These are phyloP conservation scores for Pseudocercospora vitis DNA, from an alignment of 2,329 filamentous ascomycete species.

Conservation along the genomic window DNA sequence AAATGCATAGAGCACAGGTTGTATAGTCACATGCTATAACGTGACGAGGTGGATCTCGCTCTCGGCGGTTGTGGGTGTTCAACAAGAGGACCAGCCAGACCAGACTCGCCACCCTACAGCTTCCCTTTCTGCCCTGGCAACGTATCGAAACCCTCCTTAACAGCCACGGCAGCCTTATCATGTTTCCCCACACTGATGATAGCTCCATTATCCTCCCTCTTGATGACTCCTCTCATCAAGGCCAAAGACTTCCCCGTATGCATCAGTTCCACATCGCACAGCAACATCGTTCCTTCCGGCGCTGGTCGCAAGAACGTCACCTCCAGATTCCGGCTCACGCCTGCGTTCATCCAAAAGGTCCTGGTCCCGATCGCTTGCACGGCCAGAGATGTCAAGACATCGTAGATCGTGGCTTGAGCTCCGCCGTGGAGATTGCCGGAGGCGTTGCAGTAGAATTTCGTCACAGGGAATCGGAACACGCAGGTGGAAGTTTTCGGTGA, in stretches of 20 bases:
- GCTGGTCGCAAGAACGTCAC: constrained; percentile 49
- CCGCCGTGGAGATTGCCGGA: constrained; percentile 55
- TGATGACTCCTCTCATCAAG: constrained; percentile 44
- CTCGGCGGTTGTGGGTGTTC: too few species aligned
- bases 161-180: constrained; percentile 35
- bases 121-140: constrained; percentile 9
- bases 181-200: constrained; percentile 40
- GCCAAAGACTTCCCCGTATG: constrained; percentile 46
- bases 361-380: constrained; percentile 30
- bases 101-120: constrained; percentile 11
- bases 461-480: constrained; percentile 48
- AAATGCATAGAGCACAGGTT: too few species aligned
- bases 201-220: constrained; percentile 38
- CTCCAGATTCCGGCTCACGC: constrained; percentile 46
- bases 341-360: constrained; percentile 46
- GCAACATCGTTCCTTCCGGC: constrained; percentile 42
- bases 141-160: constrained; percentile 24
- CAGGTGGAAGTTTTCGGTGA: constrained; percentile 40
- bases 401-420: constrained; percentile 53
- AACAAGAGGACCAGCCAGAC: too few species aligned
- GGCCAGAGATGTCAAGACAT: constrained; percentile 52
- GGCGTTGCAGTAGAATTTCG: constrained; percentile 48
- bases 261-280: constrained; percentile 48
- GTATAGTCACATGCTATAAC: too few species aligned
- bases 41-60: too few species aligned